Conservation (phyloP, 768 basidiomycete species). For the Lactifluus echinatus region DNA sequence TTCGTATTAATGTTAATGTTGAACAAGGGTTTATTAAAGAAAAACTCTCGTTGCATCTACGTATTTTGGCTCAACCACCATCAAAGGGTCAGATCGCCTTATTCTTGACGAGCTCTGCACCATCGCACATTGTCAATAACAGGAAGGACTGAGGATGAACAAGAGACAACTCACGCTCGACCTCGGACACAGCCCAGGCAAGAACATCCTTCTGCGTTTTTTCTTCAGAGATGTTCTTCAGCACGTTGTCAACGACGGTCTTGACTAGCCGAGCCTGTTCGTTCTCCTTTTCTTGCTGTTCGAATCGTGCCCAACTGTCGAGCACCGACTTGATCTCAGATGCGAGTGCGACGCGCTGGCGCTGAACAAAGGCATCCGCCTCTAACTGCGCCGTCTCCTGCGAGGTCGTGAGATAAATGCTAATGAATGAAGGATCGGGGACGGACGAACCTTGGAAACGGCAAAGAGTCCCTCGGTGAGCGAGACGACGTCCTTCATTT, state of each 20-base stretch:
- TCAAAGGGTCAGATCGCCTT: slow-evolving; percentile 66
- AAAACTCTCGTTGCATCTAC: slow-evolving; percentile 13
- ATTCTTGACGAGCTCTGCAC: slow-evolving; percentile 77
- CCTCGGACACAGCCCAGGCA: slow-evolving; percentile 67
- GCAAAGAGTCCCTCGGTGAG: slow-evolving; percentile 87
- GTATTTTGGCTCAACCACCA: slow-evolving; percentile 5
- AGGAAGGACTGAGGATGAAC: background rate
- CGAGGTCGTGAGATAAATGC: background rate
- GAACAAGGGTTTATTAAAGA: slow-evolving; percentile 9
- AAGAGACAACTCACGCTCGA: slow-evolving; percentile 69
- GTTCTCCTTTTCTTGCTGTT: slow-evolving; percentile 93
- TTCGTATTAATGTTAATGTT: too few species aligned
- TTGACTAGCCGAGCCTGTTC: slow-evolving; percentile 91
- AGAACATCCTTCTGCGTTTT: slow-evolving; percentile 85
- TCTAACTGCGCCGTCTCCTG: slow-evolving; percentile 92
- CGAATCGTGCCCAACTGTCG: slow-evolving; percentile 96
- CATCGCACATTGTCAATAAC: background rate
- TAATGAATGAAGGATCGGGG: background rate
- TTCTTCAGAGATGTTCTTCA: slow-evolving; percentile 75
- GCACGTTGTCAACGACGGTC: slow-evolving; percentile 81
- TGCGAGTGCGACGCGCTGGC: slow-evolving; percentile 81
- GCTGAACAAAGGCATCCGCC: slow-evolving; percentile 79
- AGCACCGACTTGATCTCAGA: slow-evolving; percentile 89
- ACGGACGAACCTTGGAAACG: slow-evolving; percentile 67
- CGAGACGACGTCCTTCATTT: slow-evolving; percentile 93